Base-by-base conservation (phyloP, 2,329 filamentous ascomycete species). In the Neopestalotiopsis clavispora region DNA sequence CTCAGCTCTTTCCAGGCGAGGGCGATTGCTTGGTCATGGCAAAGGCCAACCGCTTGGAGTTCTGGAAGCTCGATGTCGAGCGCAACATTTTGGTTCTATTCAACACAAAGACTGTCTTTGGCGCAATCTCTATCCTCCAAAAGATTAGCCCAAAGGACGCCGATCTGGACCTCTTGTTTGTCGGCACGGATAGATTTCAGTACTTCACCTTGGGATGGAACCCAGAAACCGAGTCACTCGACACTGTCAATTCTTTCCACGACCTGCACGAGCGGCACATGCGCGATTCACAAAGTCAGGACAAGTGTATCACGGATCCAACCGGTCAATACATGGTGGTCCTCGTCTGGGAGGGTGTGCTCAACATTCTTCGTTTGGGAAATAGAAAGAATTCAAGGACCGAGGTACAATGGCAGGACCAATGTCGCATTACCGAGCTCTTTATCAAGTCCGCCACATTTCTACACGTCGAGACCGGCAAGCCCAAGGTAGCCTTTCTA, bases 171-270 rank as follows among this genome's bases (percentile, higher is more conserved):
- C 89, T 98, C 71, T 88, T 99, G 70, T 97, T 99, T 78, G 88
- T 99, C 68, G 95, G 94, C 64, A 99, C 96, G 61, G 92, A 97
- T 77, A 90, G 92, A 67, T 92, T 93, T 74, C 91, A 94, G 75
- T 98, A 97, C 82, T 97, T 98, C 79, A 97, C 94, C 1, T 80
- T 97, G 23, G 90, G 87, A 17, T 99, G 96, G 95, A 90, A 98
- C 74, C 76, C 86, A 0, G 80, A 87, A 77, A 83, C 76, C 4
- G 80, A 80, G 23, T 78, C 83, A 68, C 79, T 91, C 2, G 84
- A 87, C 9, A 88, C 85, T 0, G 77, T 86, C 28, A 83, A 86
- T 73, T 73, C 81, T 1, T 86, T 88, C 56, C 80, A 84, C 56
- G 89, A 91, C 71, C 75, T 81, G 1, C 82, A 86, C 40, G 88